Conservation (phyloP, 305 asterid species). For the Fraxinus angustifolia region DNA sequence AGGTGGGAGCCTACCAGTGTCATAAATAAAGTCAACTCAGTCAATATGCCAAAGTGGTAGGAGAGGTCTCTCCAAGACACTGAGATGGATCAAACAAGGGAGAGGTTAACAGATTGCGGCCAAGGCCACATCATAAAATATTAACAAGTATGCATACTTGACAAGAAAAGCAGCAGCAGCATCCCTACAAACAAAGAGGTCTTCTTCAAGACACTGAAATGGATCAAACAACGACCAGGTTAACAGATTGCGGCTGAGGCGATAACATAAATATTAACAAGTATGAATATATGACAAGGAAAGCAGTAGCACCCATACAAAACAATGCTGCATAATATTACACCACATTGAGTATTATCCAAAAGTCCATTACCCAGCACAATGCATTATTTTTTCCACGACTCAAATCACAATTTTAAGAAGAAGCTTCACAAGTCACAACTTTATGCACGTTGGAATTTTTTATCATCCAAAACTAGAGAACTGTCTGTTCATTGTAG, state of each 20-base stretch:
- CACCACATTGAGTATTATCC: neutral
- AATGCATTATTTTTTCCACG: neutral
- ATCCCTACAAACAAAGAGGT: neutral
- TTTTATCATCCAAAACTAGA: neutral
- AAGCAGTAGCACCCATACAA: neutral
- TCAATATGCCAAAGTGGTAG: neutral
- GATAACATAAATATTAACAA: neutral
- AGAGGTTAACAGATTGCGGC: neutral
- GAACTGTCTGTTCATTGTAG: neutral
- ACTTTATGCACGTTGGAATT: neutral
- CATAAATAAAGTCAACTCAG: neutral
- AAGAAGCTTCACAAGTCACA: neutral
- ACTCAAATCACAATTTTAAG: neutral
- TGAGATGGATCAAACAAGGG: neutral
- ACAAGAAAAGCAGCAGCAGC: neutral
- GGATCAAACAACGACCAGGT: neutral
- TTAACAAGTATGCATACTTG: neutral
- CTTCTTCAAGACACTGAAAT: neutral
- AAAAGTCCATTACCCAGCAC: neutral
- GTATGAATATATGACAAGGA: slow-evolving; percentile 9
- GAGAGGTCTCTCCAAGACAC: neutral
- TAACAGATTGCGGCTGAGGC: neutral
- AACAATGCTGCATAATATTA: neutral
- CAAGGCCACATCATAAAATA: neutral
- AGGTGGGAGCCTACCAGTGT: neutral